These are phyloP conservation scores for Candida tropicalis DNA, from an alignment of 1,139 yeast species.

Conservation along the genomic window DNA sequence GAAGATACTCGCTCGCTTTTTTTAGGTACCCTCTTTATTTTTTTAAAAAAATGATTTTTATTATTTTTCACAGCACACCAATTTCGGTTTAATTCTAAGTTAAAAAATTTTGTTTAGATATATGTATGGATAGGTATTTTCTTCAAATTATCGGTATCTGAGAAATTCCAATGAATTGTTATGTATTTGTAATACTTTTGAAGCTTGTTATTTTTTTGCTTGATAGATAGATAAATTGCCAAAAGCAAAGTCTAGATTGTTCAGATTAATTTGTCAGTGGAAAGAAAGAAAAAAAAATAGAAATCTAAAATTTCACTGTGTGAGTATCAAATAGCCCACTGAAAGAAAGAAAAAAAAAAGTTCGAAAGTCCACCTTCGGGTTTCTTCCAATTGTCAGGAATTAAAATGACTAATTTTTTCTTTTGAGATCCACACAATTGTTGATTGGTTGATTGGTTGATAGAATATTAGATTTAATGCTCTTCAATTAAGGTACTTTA, in stretches of 20 bases:
- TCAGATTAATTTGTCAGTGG: constrained; percentile 7
- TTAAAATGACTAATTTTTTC: constrained; percentile 2
- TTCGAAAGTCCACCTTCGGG: constrained; percentile 4
- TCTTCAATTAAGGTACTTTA: background rate
- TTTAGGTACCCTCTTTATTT: constrained; percentile 1
- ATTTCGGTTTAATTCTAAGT: background rate
- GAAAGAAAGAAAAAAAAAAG: too few species aligned
- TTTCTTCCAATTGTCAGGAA: background rate
- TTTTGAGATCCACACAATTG: too few species aligned
- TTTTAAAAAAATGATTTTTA: too few species aligned
- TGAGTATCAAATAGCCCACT: background rate
- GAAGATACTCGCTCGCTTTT: constrained; percentile 4
- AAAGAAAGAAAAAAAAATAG: background rate
- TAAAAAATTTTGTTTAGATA: too few species aligned
- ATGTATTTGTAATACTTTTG: background rate
- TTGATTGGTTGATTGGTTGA: background rate
- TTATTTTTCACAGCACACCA: background rate
- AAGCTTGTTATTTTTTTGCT: background rate
- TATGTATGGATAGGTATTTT: too few species aligned
- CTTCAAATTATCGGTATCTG: too few species aligned
- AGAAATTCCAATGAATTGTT: too few species aligned
- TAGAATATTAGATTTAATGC: background rate
- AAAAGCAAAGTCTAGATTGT: constrained; percentile 4
- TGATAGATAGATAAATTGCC: background rate
- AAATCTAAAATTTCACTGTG: constrained; percentile 1